Base-by-base conservation (phyloP, 108 stramenopile genomes). In the Chaetoceros muelleri region DNA sequence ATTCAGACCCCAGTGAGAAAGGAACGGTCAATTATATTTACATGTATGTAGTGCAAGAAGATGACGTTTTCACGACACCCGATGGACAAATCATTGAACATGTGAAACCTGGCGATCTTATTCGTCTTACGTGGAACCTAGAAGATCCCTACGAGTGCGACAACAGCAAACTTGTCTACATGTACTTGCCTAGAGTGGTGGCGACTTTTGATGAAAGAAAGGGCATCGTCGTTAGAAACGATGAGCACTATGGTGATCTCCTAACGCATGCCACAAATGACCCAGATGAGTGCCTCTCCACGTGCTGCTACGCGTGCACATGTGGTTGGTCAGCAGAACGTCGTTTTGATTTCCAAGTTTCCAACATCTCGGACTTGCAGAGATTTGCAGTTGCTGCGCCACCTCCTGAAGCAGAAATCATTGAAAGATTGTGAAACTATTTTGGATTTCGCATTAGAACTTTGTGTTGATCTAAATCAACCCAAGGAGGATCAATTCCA, bases 101-200 rank as follows among this genome's bases (percentile, higher is more conserved):
- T 40, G 10, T 51, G 10, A 24, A 24, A 26, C 24, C 49, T 26
- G 49, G 49, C 23, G 49, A 51, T 51, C 5, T 51, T 24, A 16
- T 16, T 5, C 49, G 49, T 25, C 49, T 51, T 8, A 10, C 49
- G 24, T 51, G 49, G 49, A 16, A 10, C 16, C 8, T 5, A 26
- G 16, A 5, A 24, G 49, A 51, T 51, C 24, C 49, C 5, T 51
- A 51, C 16, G 23, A 26, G 24, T 51, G 49, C 49, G 49, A 51
- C 16, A 51, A 51, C 49, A 51, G 24, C 24, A 51, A 51, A 26
- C 49, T 51, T 51, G 5, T 16, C 49, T 51, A 51, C 25, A 10
- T 10, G 5, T 51, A 51, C 49, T 25, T 26, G 5, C 49, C 49
- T 8, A 24, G 16, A 16, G 24, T 24, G 10, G 49, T 51, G 16